phyloP scores from a whole-genome alignment of 257 asterid species.

The Scutellaria baicalensis region DNA sequence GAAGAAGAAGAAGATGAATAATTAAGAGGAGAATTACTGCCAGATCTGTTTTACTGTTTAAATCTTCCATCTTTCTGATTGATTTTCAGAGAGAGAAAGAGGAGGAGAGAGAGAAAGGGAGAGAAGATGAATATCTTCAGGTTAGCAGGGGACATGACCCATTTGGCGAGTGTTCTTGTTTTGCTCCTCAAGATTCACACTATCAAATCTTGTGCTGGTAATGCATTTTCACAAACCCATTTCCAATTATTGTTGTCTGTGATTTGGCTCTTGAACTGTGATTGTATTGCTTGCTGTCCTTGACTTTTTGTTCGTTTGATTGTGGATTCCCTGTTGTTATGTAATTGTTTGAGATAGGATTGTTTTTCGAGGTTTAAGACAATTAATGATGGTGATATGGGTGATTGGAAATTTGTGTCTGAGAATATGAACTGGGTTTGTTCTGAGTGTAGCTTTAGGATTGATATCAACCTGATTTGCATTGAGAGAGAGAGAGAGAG shows the following conservation, averaged over 20 bases:
- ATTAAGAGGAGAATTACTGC: background rate
- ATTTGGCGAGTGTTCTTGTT: constrained; percentile 82
- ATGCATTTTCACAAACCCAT: constrained; percentile 8
- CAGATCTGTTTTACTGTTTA: constrained; percentile 16
- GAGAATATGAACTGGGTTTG: background rate
- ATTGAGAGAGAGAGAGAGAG: too few species aligned
- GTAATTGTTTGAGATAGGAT: background rate
- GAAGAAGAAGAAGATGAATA: too few species aligned
- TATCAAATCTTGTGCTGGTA: constrained; percentile 94
- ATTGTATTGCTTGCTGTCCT: background rate
- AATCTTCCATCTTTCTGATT: constrained; percentile 10
- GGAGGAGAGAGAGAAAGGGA: background rate
- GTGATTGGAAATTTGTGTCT: background rate
- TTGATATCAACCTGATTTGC: background rate
- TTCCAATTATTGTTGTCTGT: background rate
- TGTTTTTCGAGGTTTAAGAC: background rate
- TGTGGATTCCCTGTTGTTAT: background rate
- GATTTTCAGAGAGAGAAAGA: constrained; percentile 15
- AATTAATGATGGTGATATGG: background rate
- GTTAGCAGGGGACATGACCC: constrained; percentile 87
- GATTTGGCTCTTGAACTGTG: background rate
- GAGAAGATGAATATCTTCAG: constrained; percentile 76
- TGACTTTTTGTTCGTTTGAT: background rate
- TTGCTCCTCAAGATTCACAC: constrained; percentile 89
- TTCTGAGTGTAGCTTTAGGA: background rate